Base-by-base conservation (phyloP, 495 filamentous ascomycete species). In the Bathelium albidoporum region DNA sequence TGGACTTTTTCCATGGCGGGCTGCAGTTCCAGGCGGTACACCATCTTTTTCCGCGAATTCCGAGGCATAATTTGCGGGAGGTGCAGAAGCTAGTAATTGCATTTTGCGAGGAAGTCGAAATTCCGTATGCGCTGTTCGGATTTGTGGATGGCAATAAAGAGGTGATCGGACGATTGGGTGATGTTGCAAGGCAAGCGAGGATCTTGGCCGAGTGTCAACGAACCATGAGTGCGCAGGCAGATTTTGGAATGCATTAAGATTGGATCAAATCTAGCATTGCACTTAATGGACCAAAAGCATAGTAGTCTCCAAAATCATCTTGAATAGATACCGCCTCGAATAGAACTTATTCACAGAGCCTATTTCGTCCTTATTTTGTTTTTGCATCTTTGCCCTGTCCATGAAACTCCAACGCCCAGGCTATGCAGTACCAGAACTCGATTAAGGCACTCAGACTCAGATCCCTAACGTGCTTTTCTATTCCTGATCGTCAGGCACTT, bases 1-100 rank as follows among this genome's bases (percentile, higher is more conserved):
- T 98, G 20, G 94, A 98, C 70, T 98, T 95, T 73, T 84, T 98
- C 74, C 94, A 98, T 70, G 94, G 94, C 20, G 94, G 94, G 39
- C 77, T 98, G 71, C 94, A 98, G 73, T 97, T 97, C 73, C 94
- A 98, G 73, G 94, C 88, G 32, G 89, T 98, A 62, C 94, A 98
- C 67, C 94, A 98, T 73, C 79, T 98, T 20, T 98, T 85, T 70
- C 94, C 94, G 14, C 83, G 94, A n/a, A 89, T 98, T 65, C 94
- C 94, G 43, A 81, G 94, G 44, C 95, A 98, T 69, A 98, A 98
- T 74, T 82, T 98, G 58, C 83, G 94, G 29, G 78, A 79, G 58
- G 85, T 89, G 9, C 94, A 96, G 76, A 85, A 83, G 65, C 78
- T 95, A 39, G 88, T 97, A 16, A 82, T 88, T 69, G 88, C 90